Percentiles rank a stretch among this genome's conserved stretches.
Evolutionary conservation across 257 asterid species (phyloP).

Genomic region (Rehmannia glutinosa): DNA sequence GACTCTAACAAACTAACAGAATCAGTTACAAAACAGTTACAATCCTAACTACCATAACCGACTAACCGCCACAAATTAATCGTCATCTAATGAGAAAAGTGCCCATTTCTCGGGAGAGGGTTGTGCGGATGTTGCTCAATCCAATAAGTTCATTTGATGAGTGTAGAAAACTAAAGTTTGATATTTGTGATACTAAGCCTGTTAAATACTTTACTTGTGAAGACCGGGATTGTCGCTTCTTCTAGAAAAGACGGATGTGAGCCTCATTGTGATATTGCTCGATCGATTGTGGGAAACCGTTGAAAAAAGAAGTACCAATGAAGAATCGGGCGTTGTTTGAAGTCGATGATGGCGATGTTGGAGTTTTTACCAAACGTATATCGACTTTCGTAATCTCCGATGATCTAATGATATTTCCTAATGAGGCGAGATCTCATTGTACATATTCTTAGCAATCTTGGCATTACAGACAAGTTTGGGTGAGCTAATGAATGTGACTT

Average conservation of each 20-base stretch:
- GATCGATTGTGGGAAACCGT: background rate
- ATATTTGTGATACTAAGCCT: background rate
- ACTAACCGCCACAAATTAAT: too few species aligned
- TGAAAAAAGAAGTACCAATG: background rate
- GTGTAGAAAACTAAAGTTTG: background rate
- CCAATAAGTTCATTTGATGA: background rate
- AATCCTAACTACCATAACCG: too few species aligned
- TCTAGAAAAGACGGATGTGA: too few species aligned
- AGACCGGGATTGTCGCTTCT: background rate
- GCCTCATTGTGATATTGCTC: background rate
- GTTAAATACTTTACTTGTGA: background rate
- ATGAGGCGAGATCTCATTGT: background rate
- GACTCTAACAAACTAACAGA: too few species aligned
- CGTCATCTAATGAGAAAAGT: too few species aligned
- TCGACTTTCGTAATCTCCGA: background rate
- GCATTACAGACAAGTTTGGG: background rate
- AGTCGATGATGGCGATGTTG: background rate
- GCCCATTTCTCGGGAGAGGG: too few species aligned
- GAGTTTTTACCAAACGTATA: background rate
- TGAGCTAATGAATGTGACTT: background rate
- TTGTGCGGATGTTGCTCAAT: too few species aligned
- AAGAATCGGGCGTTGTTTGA: too few species aligned
- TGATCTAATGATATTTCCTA: slow-evolving; percentile 12
- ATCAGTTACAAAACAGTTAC: too few species aligned
- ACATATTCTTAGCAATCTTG: background rate